Evolutionary conservation across 768 basidiomycete species (phyloP).

Genomic region (Strobilomyces dryophilus): DNA sequence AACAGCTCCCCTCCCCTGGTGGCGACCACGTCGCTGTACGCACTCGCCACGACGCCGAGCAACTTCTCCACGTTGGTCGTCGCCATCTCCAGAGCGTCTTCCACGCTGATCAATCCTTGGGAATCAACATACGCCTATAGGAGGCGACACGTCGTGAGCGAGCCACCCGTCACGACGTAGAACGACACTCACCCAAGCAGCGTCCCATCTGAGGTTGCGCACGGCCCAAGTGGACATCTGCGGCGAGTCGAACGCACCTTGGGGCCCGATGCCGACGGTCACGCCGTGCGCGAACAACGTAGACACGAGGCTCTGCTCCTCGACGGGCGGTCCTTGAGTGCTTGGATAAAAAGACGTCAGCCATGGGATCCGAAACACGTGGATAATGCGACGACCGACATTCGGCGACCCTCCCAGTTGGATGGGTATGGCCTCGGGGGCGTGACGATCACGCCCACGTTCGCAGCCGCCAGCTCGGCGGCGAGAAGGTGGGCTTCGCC

Average conservation of each 20-base stretch:
- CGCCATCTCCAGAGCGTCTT: constrained; percentile 38
- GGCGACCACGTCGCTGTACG: constrained; percentile 36
- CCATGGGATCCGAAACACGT: not conserved
- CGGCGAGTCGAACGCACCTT: constrained; percentile 47
- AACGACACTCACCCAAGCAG: constrained; percentile 83
- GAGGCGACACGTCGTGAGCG: not conserved
- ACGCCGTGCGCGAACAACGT: constrained; percentile 54
- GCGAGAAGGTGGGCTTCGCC: constrained; percentile 50
- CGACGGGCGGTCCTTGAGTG: constrained; percentile 64
- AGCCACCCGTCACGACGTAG: not conserved
- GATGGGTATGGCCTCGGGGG: constrained; percentile 61
- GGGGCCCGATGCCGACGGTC: constrained; percentile 53
- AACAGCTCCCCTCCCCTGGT: constrained; percentile 38
- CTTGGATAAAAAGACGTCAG: constrained; percentile 27
- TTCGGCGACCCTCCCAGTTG: constrained; percentile 61
- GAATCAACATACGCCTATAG: constrained; percentile 33
- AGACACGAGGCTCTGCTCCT: constrained; percentile 67
- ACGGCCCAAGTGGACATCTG: constrained; percentile 75
- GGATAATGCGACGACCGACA: constrained; percentile 38
- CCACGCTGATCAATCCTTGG: constrained; percentile 37
- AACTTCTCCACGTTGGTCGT: constrained; percentile 41
- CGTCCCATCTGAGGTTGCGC: constrained; percentile 87
- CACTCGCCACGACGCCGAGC: constrained; percentile 32
- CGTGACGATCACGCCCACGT: constrained; percentile 67
- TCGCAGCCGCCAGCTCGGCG: constrained; percentile 45